Conservation (phyloP, 129 eudicot genomes). For the Smallanthus sonchifolius region DNA sequence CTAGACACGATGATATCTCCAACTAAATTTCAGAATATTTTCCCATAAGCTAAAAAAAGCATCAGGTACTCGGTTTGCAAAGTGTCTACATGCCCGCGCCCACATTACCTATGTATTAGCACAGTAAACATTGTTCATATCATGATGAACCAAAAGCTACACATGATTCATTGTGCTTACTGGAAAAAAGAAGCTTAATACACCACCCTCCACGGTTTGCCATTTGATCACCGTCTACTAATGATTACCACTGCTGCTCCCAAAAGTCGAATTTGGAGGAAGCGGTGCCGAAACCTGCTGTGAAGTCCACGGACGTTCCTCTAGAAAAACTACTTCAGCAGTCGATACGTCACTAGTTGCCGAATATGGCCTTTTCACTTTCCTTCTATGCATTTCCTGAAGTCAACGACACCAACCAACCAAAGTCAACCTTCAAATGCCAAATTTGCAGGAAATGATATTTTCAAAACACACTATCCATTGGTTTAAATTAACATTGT, state of each 20-base stretch:
- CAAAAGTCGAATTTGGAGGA: conserved; percentile 63
- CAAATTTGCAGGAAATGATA: neutral
- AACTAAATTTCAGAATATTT: conserved; percentile 1
- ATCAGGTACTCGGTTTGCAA: neutral
- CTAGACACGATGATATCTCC: neutral
- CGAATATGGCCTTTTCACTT: conserved; percentile 82
- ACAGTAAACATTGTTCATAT: neutral
- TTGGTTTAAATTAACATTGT: neutral
- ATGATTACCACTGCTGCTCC: conserved; percentile 43
- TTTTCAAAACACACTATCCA: neutral
- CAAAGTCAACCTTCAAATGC: conserved; percentile 12
- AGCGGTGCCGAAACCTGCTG: conserved; percentile 61
- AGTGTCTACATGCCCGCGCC: neutral
- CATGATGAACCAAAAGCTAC: neutral
- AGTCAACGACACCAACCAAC: neutral
- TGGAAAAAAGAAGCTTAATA: neutral
- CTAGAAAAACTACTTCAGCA: conserved; percentile 41
- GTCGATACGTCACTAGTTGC: conserved; percentile 44
- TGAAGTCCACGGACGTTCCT: conserved; percentile 52
- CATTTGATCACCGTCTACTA: neutral
- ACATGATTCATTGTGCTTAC: neutral
- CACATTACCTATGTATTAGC: neutral
- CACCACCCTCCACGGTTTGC: conserved; percentile 15
- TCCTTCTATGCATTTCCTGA: conserved; percentile 58
- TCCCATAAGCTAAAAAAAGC: neutral